phyloP scores from a whole-genome alignment of 2,329 filamentous ascomycete species.

The Calonectria honghensis region DNA sequence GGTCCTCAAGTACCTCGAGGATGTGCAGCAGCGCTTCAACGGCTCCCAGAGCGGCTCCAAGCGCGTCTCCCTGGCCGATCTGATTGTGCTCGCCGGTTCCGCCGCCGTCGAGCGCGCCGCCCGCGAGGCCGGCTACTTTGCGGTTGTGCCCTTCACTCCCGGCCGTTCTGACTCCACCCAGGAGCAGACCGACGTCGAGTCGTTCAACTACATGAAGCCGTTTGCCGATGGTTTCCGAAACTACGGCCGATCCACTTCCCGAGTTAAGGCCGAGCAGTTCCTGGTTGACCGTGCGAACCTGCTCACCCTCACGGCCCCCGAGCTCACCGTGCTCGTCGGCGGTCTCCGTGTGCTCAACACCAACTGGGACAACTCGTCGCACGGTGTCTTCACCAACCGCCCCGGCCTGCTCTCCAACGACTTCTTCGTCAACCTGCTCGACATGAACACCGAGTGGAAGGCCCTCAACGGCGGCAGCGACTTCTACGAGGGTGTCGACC shows the following conservation, averaged over 20 bases:
- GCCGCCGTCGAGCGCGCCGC: constrained; percentile 86
- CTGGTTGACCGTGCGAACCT: constrained; percentile 83
- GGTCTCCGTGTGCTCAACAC: constrained; percentile 81
- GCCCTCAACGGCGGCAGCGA: constrained; percentile 71
- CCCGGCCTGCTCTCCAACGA: constrained; percentile 84
- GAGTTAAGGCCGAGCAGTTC: constrained; percentile 80
- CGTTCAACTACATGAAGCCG: constrained; percentile 81
- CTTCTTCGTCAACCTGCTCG: constrained; percentile 86
- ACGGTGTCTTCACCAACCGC: constrained; percentile 80
- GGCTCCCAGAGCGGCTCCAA: constrained; percentile 75
- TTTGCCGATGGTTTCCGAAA: constrained; percentile 86
- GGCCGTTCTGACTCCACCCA: constrained; percentile 83
- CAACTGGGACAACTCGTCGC: constrained; percentile 81
- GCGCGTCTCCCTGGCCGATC: constrained; percentile 85
- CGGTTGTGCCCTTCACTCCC: constrained; percentile 81
- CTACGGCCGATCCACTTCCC: constrained; percentile 78
- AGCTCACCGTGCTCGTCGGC: constrained; percentile 82
- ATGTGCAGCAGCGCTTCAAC: constrained; percentile 79
- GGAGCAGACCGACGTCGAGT: constrained; percentile 81
- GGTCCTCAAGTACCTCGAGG: constrained; percentile 77
- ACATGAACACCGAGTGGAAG: constrained; percentile 68
- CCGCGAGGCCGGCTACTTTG: constrained; percentile 62
- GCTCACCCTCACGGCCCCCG: constrained; percentile 82
- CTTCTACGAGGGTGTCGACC: constrained; percentile 50
- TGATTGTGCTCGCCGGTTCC: constrained; percentile 83